These are phyloP conservation scores for Mesembryanthemum crystallinum DNA, from an alignment of 148 eudicot genomes.

Conservation along the genomic window DNA sequence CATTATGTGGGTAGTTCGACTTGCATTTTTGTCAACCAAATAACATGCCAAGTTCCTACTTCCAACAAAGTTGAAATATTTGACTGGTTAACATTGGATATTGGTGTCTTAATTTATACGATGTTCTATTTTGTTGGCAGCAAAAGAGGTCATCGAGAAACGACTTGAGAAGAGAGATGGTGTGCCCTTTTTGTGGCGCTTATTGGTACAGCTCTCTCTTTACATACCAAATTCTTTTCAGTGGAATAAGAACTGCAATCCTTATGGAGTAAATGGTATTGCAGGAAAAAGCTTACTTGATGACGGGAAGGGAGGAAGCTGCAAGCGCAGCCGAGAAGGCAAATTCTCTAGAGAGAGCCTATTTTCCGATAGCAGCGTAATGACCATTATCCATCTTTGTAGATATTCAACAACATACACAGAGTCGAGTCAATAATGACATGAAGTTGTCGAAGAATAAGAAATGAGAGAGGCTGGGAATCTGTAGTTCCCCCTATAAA, in stretches of 20 bases:
- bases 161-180: slow-evolving; percentile 57
- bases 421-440: slow-evolving; percentile 4
- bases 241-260: not conserved
- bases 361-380: slow-evolving; percentile 26
- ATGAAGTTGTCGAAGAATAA: not conserved
- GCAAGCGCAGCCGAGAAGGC: slow-evolving; percentile 47
- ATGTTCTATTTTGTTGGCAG: slow-evolving; percentile 30
- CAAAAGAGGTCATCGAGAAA: slow-evolving; percentile 46
- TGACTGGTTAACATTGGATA: not conserved
- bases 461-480: no score
- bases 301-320: slow-evolving; percentile 57
- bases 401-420: no score
- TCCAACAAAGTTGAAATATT: no score
- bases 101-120: not conserved
- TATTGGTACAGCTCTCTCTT: slow-evolving; percentile 46
- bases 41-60: no score
- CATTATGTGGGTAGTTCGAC: no score
- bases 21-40: no score
- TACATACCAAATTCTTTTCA: not conserved
- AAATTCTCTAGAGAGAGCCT: slow-evolving; percentile 46
- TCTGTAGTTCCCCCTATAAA: no score
- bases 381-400: not conserved
- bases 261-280: not conserved
- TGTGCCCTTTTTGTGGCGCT: slow-evolving; percentile 75
- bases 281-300: slow-evolving; percentile 66